These are phyloP conservation scores for Dissophora globulifera DNA, from an alignment of 192 early-diverging fungal genomes.

Conservation along the genomic window DNA sequence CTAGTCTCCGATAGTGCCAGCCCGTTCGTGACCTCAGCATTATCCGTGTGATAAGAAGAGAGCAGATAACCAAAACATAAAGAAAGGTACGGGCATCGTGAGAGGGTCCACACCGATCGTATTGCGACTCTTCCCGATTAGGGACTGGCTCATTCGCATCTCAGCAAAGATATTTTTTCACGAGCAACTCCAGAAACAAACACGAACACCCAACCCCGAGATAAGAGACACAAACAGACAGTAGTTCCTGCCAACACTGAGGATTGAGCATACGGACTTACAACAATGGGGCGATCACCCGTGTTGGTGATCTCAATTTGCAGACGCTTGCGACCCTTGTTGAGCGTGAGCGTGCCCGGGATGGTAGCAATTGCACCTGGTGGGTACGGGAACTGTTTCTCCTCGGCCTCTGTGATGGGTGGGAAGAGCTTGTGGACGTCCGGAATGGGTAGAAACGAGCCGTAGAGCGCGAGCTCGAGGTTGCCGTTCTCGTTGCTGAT, in stretches of 20 bases:
- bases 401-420: constrained; percentile 46
- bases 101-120: too few relatives aligned
- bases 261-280: constrained; percentile 22
- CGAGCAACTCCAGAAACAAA: too few relatives aligned
- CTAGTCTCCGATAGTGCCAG: too few relatives aligned
- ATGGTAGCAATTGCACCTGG: constrained; percentile 78
- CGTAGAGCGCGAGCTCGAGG: constrained; percentile 85
- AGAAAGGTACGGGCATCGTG: too few relatives aligned
- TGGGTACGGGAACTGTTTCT: constrained; percentile 24
- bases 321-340: constrained; percentile 76
- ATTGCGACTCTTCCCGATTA: too few relatives aligned
- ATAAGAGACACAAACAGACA: too few relatives aligned
- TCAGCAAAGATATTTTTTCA: too few relatives aligned
- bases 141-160: too few relatives aligned
- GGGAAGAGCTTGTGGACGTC: constrained; percentile 64
- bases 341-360: constrained; percentile 77
- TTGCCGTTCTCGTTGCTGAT: constrained; percentile 87
- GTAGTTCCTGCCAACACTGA: neutral
- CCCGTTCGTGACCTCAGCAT: too few relatives aligned
- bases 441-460: constrained; percentile 86
- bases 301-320: constrained; percentile 86
- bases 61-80: too few relatives aligned
- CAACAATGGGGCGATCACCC: constrained; percentile 94
- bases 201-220: too few relatives aligned
- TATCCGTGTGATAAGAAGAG: too few relatives aligned